Evolutionary conservation across 768 basidiomycete species (phyloP).

Genomic region (Xanthoconium purpureum): DNA sequence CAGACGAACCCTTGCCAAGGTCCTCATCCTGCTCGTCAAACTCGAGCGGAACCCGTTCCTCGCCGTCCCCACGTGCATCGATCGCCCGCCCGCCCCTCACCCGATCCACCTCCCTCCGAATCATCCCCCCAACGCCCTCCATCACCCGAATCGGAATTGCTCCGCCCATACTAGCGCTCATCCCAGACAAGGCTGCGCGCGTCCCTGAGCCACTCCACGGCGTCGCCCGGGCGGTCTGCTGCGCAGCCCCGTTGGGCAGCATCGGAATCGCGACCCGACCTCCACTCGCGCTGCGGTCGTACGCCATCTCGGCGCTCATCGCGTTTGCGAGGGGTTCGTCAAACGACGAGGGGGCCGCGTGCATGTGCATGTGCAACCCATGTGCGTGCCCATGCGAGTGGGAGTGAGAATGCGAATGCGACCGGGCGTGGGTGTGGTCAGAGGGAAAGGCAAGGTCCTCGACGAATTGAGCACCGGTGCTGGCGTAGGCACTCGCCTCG

Average conservation of each 20-base stretch:
- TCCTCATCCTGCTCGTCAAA: constrained; percentile 74
- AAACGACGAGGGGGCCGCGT: constrained; percentile 40
- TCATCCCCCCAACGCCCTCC: constrained; percentile 53
- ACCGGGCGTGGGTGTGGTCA: constrained; percentile 2
- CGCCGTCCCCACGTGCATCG: background rate
- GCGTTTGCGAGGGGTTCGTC: constrained; percentile 80
- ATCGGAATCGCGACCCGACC: constrained; percentile 56
- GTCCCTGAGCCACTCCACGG: constrained; percentile 17
- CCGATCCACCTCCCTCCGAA: constrained; percentile 50
- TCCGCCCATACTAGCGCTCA: constrained; percentile 9
- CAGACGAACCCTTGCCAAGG: constrained; percentile 32
- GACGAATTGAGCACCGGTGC: constrained; percentile 24
- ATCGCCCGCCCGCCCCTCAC: constrained; percentile 8
- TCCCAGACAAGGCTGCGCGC: constrained; percentile 15
- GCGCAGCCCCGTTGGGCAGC: constrained; percentile 66
- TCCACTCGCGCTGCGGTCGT: constrained; percentile 37
- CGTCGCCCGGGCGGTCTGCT: constrained; percentile 4
- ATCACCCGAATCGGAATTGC: constrained; percentile 56
- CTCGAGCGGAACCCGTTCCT: constrained; percentile 38
- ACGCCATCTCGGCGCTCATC: constrained; percentile 59
- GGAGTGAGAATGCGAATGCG: constrained; percentile 1
- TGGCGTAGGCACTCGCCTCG: constrained; percentile 54
- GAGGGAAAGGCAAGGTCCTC: constrained; percentile 17
- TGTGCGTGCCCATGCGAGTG: constrained; percentile 33
- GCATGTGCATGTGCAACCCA: constrained; percentile 1